Evolutionary conservation across 2,329 filamentous ascomycete species (phyloP), one percentile per base, ranked within the genome.

Genomic region (Lasiodiplodia gonubiensis): DNA sequence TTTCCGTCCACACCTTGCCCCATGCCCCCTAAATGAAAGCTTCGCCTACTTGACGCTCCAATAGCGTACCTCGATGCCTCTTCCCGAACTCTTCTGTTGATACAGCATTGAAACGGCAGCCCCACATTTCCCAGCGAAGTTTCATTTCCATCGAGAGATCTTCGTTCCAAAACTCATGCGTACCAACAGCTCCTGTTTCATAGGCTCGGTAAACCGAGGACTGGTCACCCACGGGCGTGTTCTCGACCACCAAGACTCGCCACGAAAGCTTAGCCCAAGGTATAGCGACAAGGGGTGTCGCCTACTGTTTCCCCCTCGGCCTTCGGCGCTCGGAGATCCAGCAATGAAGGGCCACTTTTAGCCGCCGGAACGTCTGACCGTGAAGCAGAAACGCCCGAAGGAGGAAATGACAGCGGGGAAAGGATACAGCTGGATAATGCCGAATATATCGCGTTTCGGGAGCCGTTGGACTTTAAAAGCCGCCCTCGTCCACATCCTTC

Each of bases 351-450:
- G 59, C 59, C 59, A 51, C 59, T 63, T 46, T 63, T 63, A 63
- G 59, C 59, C 59, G 59, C 39, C 59, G 59, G 59, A 51, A 63
- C 59, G 46, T 37, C 59, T 63, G 27, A 18, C 59, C 59, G 59
- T 51, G 27, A 51, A 51, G 46, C 42, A 63, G 30, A 37, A 49
- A 51, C 39, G 59, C 27, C 57, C 23, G 4, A 63, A 37, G 42
- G 16, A 8, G 59, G 59, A 63, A 37, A 63, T 63, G 46, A 51
- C 30, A 11, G 59, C 59, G 59, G 59, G n/a, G 46, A 37, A 51
- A 49, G 42, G 59, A 27, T 37, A 37, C n/a, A 2, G 11, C n/a
- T 35, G 46, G 27, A 63, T 23, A 51, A 63, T 63, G 59, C 59
- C 42, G 59, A 51, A 21, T 6, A 23, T 12, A 18, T n/a, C 21